Evolutionary conservation across 805 yeast species (phyloP).

Genomic region (Cyberlindnera mississippiensis): DNA sequence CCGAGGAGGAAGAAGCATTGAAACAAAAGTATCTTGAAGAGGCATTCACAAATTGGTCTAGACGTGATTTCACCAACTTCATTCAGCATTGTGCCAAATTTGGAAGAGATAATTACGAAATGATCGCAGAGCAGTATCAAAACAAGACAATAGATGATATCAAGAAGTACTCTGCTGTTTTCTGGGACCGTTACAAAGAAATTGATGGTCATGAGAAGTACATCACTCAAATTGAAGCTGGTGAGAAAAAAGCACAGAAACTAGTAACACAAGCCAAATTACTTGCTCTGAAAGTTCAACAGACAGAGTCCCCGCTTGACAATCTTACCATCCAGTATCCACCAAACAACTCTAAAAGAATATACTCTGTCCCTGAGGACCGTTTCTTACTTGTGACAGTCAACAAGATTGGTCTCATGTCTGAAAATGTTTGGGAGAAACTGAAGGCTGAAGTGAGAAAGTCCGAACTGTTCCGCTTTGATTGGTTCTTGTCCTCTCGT

Average conservation of each 20-base stretch:
- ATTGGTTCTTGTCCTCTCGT: slow-evolving; percentile 70
- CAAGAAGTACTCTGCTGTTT: slow-evolving; percentile 49
- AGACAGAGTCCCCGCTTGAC: slow-evolving; percentile 54
- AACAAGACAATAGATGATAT: slow-evolving; percentile 59
- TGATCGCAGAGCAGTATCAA: slow-evolving; percentile 53
- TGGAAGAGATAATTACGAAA: slow-evolving; percentile 50
- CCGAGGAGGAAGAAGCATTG: slow-evolving; percentile 54
- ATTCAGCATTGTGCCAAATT: slow-evolving; percentile 64
- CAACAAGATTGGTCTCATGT: slow-evolving; percentile 59
- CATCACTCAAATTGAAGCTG: slow-evolving; percentile 64
- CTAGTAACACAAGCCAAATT: slow-evolving; percentile 51
- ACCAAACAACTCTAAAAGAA: slow-evolving; percentile 76
- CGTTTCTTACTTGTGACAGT: slow-evolving; percentile 59
- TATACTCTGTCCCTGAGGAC: slow-evolving; percentile 68
- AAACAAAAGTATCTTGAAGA: slow-evolving; percentile 51
- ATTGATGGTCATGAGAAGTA: slow-evolving; percentile 73
- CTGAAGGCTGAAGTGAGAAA: slow-evolving; percentile 59
- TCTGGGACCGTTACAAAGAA: slow-evolving; percentile 58
- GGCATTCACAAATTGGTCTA: slow-evolving; percentile 66
- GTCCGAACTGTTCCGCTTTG: slow-evolving; percentile 62
- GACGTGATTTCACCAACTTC: slow-evolving; percentile 70
- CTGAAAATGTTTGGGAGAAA: slow-evolving; percentile 56
- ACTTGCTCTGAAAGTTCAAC: slow-evolving; percentile 49
- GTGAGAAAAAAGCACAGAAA: slow-evolving; percentile 63
- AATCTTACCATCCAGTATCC: slow-evolving; percentile 68